These are phyloP conservation scores for Dispira simplex DNA, from an alignment of 192 early-diverging fungal genomes.

Conservation along the genomic window DNA sequence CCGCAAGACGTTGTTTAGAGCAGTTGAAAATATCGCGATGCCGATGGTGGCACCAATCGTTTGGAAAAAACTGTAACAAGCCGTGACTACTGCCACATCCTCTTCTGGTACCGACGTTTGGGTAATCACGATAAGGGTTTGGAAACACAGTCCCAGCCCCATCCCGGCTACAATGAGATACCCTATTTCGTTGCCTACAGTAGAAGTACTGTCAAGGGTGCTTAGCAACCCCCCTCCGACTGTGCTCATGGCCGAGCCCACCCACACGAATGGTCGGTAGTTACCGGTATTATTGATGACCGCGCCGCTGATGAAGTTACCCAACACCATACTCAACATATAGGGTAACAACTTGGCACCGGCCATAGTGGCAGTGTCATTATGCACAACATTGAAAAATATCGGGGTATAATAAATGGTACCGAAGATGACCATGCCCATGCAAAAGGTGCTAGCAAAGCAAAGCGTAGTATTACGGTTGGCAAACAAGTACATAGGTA, in stretches of 20 bases:
- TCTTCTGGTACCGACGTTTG: too few relatives aligned
- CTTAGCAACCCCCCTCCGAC: slow-evolving; percentile 27
- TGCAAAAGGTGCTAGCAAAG: slow-evolving; percentile 17
- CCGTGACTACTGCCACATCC: slow-evolving; percentile 12
- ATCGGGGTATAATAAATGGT: slow-evolving; percentile 31
- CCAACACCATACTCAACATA: slow-evolving; percentile 18
- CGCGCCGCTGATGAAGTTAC: slow-evolving; percentile 16
- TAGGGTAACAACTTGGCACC: slow-evolving; percentile 21
- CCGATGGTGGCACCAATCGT: slow-evolving; percentile 31
- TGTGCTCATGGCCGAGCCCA: slow-evolving; percentile 22
- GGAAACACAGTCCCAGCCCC: slow-evolving; percentile 25
- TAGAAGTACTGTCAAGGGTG: slow-evolving; percentile 18
- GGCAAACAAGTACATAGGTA: slow-evolving; percentile 19
- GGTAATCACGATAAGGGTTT: too few relatives aligned
- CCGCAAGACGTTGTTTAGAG: slow-evolving; percentile 24
- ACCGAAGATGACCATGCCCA: slow-evolving; percentile 27
- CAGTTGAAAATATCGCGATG: slow-evolving; percentile 23
- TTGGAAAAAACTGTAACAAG: slow-evolving; percentile 27
- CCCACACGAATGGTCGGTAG: slow-evolving; percentile 20
- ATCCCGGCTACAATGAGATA: slow-evolving; percentile 22
- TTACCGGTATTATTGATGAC: slow-evolving; percentile 19
- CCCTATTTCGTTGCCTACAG: slow-evolving; percentile 14
- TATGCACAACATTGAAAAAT: slow-evolving; percentile 23
- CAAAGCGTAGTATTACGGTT: slow-evolving; percentile 18
- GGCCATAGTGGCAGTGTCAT: slow-evolving; percentile 15